phyloP scores from a whole-genome alignment of 305 asterid species.

The Lippia alba region DNA sequence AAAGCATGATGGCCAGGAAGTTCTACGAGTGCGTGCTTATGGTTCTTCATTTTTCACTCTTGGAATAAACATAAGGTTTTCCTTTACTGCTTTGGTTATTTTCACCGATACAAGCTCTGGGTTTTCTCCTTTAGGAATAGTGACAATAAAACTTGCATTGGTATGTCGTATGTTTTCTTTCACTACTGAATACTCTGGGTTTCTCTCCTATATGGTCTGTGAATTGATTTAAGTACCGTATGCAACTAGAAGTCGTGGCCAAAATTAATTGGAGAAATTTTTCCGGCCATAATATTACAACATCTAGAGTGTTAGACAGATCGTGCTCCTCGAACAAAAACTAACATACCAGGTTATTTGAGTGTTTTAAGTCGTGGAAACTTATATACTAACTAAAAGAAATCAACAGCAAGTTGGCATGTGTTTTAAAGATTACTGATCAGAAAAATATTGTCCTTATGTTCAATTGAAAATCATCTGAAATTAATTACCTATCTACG shows the following conservation, averaged over 20 bases:
- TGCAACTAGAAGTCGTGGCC: conserved; percentile 3
- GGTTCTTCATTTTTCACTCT: conserved; percentile 93
- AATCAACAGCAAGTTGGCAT: neutral
- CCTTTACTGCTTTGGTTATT: conserved; percentile 22
- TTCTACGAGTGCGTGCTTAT: conserved; percentile 87
- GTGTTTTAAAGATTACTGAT: neutral
- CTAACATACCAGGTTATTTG: neutral
- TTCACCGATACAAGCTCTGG: conserved; percentile 21
- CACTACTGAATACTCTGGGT: conserved; percentile 12
- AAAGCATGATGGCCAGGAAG: conserved; percentile 79
- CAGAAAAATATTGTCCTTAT: neutral
- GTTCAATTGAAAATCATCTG: neutral
- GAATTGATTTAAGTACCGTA: neutral
- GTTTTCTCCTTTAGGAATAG: conserved; percentile 20
- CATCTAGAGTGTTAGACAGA: neutral
- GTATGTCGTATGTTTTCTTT: conserved; percentile 14
- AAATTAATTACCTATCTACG: conserved; percentile 6
- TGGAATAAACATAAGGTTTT: conserved; percentile 92
- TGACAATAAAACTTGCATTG: conserved; percentile 4
- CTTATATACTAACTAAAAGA: neutral
- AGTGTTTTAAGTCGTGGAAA: neutral
- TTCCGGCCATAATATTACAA: neutral
- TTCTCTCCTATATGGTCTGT: neutral
- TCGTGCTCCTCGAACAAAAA: conserved; percentile 1
- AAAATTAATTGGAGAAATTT: neutral